A percentile compares a stretch with the other conserved stretches of the same genome.
Evolutionary conservation across 2,329 filamentous ascomycete species (phyloP).

Genomic region (Fusarium sterilihyphosum): DNA sequence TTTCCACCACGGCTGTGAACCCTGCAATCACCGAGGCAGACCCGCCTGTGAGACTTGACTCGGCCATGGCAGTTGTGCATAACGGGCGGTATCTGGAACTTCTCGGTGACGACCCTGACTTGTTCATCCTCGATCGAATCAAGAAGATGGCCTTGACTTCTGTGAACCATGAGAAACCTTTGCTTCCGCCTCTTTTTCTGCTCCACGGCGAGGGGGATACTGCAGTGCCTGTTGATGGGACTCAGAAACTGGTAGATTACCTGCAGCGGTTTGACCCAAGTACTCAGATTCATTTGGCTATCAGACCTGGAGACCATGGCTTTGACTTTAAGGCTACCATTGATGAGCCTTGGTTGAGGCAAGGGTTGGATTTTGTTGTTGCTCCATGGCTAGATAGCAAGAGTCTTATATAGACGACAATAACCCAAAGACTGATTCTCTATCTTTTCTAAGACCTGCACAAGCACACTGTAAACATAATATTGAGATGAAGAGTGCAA

Average conservation of each 20-base stretch:
- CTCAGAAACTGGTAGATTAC: not conserved
- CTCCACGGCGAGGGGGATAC: not conserved
- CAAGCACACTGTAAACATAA: no score
- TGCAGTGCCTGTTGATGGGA: not conserved
- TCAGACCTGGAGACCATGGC: not conserved
- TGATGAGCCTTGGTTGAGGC: not conserved
- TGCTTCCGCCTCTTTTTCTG: not conserved
- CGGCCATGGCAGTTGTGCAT: not conserved
- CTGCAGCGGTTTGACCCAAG: not conserved
- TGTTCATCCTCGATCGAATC: not conserved
- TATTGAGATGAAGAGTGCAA: not conserved
- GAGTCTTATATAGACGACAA: not conserved
- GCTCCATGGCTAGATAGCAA: not conserved
- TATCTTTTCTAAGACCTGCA: accelerated
- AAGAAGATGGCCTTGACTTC: no score
- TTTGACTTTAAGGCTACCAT: not conserved
- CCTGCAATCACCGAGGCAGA: not conserved
- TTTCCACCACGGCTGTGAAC: accelerated
- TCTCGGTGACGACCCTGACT: not conserved
- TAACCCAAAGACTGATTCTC: accelerated
- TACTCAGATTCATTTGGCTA: not conserved
- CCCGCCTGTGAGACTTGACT: not conserved
- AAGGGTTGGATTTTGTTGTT: not conserved
- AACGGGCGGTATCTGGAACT: not conserved
- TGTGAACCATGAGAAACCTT: accelerated